phyloP scores from a whole-genome alignment of 306 rosid species.

The Glycine tomentella region DNA sequence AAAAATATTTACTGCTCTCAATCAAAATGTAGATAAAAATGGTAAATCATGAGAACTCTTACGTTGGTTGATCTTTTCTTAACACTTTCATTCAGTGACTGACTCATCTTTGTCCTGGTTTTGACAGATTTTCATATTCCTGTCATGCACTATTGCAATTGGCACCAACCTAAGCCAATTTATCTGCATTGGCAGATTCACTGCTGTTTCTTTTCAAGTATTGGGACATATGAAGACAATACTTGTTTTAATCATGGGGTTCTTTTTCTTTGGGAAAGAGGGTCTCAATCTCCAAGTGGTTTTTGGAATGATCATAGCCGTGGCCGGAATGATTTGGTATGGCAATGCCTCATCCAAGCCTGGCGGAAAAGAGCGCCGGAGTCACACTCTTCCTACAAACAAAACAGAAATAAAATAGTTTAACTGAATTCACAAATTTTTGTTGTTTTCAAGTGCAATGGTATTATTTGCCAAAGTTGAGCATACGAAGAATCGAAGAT shows the following conservation, averaged over 20 bases:
- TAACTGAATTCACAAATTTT: constrained; percentile 54
- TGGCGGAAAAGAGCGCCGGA: constrained; percentile 77
- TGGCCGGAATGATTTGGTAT: constrained; percentile 79
- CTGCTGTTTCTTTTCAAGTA: constrained; percentile 79
- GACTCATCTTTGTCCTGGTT: neutral
- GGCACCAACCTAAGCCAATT: constrained; percentile 85
- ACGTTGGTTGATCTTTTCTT: neutral
- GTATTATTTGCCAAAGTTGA: constrained; percentile 6
- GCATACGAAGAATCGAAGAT: constrained; percentile 29
- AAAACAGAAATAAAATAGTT: constrained; percentile 58
- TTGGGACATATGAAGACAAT: constrained; percentile 84
- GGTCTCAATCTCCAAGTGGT: constrained; percentile 73
- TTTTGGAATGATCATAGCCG: constrained; percentile 76
- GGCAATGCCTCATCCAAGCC: constrained; percentile 83
- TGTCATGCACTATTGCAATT: constrained; percentile 75
- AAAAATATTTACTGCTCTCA: neutral
- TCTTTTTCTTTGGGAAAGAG: constrained; percentile 77
- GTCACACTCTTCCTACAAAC: constrained; percentile 63
- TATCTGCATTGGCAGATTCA: constrained; percentile 80
- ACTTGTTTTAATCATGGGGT: constrained; percentile 73
- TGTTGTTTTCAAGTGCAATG: constrained; percentile 33
- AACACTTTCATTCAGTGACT: neutral
- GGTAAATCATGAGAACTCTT: constrained; percentile 15
- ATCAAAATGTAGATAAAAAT: neutral
- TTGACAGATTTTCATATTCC: constrained; percentile 62